A percentile compares a stretch with the other conserved stretches of the same genome.
Conservation (phyloP, 148 eudicot species). For the Oxyria digyna region DNA sequence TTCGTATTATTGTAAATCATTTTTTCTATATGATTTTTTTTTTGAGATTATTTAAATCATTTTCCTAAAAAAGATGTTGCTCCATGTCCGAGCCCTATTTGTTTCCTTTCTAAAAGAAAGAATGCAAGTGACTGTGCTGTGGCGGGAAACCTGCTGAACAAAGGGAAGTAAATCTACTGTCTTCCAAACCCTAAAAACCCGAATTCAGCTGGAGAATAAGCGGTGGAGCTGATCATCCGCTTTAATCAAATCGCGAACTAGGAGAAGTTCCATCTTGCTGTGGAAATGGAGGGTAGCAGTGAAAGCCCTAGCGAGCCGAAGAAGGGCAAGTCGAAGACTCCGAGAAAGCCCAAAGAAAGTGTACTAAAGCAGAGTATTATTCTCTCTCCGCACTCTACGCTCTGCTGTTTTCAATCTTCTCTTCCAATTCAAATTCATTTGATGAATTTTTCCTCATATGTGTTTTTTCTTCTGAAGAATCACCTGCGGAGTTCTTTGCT, state of each 20-base stretch:
- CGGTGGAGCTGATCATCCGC: background rate
- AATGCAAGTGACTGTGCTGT: background rate
- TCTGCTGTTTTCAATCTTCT: background rate
- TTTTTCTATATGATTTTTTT: too few species aligned
- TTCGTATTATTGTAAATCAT: too few species aligned
- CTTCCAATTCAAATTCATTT: background rate
- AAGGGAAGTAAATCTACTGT: background rate
- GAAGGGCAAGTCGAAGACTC: conserved; percentile 52
- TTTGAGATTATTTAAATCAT: too few species aligned
- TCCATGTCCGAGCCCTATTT: background rate
- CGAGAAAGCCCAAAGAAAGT: conserved; percentile 57
- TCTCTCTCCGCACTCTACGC: background rate
- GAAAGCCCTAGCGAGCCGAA: conserved; percentile 44
- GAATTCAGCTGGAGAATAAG: background rate
- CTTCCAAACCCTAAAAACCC: background rate
- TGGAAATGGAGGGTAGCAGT: conserved; percentile 28
- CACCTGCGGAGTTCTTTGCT: conserved; percentile 97
- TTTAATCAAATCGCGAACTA: background rate
- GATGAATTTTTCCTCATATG: background rate
- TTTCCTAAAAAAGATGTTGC: too few species aligned
- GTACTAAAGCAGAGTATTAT: conserved; percentile 75
- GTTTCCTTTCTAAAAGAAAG: background rate
- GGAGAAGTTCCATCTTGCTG: background rate
- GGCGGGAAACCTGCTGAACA: background rate
- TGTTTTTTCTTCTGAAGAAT: conserved; percentile 38